Evolutionary conservation across 164 flowering plant species (phyloP).

Genomic region (Santalum album): DNA sequence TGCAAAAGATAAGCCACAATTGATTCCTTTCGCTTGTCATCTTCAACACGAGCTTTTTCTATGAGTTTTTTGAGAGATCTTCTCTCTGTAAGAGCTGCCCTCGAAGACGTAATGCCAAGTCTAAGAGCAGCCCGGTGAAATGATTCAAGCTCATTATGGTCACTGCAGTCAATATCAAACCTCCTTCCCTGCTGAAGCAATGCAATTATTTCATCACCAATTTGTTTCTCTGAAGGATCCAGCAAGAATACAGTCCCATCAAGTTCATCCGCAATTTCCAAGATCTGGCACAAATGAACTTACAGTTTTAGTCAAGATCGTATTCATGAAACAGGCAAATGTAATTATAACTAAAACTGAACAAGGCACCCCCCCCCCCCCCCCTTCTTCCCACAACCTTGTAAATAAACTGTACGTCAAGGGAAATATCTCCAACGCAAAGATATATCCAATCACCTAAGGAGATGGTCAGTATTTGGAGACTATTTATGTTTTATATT

Average conservation of each 20-base stretch:
- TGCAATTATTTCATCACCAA: constrained; percentile 83
- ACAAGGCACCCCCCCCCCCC: no score
- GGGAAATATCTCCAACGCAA: no score
- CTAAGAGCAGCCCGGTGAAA: constrained; percentile 87
- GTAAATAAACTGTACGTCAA: no score
- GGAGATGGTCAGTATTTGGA: no score
- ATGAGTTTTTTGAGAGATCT: constrained; percentile 84
- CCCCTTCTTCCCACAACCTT: no score
- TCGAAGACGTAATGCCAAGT: constrained; percentile 87
- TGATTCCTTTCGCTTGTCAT: constrained; percentile 93
- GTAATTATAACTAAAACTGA: no score
- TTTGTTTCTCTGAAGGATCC: constrained; percentile 80
- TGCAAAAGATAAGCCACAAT: constrained; percentile 89
- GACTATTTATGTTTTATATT: no score
- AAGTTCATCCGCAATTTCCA: constrained; percentile 66
- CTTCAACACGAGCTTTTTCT: constrained; percentile 77
- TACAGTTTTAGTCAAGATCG: neutral
- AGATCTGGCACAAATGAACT: constrained; percentile 41
- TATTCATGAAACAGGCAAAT: no score
- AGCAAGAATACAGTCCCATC: constrained; percentile 52
- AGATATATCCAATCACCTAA: no score
- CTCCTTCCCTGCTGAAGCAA: constrained; percentile 88
- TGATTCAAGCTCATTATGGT: constrained; percentile 70
- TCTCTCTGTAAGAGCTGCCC: constrained; percentile 90
- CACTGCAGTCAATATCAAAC: constrained; percentile 38